A percentile compares a stretch with the other conserved stretches of the same genome.
phyloP scores from a whole-genome alignment of 116 monocot species.

The Phalaenopsis hybrid region DNA sequence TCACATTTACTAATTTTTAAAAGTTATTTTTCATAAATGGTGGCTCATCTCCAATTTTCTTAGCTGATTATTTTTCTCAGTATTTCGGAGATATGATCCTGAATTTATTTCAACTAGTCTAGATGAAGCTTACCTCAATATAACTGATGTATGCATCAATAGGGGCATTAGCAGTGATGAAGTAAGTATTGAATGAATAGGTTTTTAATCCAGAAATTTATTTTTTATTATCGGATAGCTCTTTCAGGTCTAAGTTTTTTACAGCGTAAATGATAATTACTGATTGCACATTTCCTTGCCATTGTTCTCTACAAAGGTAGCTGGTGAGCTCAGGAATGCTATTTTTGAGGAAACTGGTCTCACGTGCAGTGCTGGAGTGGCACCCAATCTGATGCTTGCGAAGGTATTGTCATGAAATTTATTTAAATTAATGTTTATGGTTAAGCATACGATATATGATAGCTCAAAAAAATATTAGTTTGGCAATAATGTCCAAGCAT shows the following conservation, averaged over 20 bases:
- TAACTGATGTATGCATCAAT: conserved; percentile 63
- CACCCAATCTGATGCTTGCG: conserved; percentile 92
- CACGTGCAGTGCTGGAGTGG: conserved; percentile 93
- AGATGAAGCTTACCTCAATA: conserved; percentile 94
- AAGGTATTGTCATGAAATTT: conserved; percentile 41
- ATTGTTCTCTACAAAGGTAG: conserved; percentile 51
- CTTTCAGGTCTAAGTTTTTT: not conserved
- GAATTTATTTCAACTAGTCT: conserved; percentile 79
- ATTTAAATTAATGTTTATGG: not conserved
- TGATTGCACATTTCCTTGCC: not conserved
- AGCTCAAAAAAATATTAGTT: conserved; percentile 1
- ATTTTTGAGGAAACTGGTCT: conserved; percentile 88
- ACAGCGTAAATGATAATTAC: not conserved
- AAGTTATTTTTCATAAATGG: conserved; percentile 2
- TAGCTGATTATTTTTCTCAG: conserved; percentile 23
- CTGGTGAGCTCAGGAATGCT: conserved; percentile 60
- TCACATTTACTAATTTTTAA: conserved; percentile 19
- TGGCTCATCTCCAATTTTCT: not conserved
- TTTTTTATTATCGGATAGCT: not conserved
- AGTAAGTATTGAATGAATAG: conserved; percentile 39
- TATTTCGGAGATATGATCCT: conserved; percentile 81
- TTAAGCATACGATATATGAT: not conserved
- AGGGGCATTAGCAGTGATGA: conserved; percentile 51
- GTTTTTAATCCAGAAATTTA: conserved; percentile 2
- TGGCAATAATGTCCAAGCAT: not conserved